Evolutionary conservation across 345 rosid genomes (phyloP).

Genomic region (Mallotus nudiflorus): DNA sequence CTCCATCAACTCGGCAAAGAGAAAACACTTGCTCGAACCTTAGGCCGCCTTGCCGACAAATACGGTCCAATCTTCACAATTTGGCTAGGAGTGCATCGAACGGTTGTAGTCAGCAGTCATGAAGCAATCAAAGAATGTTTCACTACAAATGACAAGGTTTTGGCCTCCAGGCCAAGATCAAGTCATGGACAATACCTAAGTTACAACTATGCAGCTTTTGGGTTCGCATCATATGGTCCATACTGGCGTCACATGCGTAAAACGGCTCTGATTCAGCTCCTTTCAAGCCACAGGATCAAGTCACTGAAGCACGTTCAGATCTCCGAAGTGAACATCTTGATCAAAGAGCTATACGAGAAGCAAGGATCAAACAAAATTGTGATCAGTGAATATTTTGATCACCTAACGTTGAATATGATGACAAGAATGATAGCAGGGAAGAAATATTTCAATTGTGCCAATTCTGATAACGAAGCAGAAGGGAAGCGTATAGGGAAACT

Average conservation of each 20-base stretch:
- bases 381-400: constrained; percentile 20
- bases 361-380: background rate
- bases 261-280: constrained; percentile 13
- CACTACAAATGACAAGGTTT: constrained; percentile 17
- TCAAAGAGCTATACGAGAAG: constrained; percentile 13
- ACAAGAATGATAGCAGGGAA: constrained; percentile 33
- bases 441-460: constrained; percentile 10
- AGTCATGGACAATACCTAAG: constrained; percentile 22
- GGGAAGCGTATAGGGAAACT: constrained; percentile 27
- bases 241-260: constrained; percentile 25
- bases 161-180: constrained; percentile 25
- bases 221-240: constrained; percentile 14
- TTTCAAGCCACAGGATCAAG: constrained; percentile 25
- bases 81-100: constrained; percentile 19
- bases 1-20: constrained; percentile 18
- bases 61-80: constrained; percentile 31
- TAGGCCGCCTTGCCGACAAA: constrained; percentile 23
- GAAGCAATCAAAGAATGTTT: constrained; percentile 26
- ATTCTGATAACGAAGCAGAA: constrained; percentile 14
- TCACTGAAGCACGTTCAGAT: constrained; percentile 21
- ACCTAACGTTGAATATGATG: constrained; percentile 18
- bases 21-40: constrained; percentile 29
- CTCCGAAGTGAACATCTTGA: constrained; percentile 15
- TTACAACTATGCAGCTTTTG: constrained; percentile 26
- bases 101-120: constrained; percentile 16